Conservation (phyloP, 1,284 basidiomycete genomes). For the Leccinum pseudoinsigne region DNA sequence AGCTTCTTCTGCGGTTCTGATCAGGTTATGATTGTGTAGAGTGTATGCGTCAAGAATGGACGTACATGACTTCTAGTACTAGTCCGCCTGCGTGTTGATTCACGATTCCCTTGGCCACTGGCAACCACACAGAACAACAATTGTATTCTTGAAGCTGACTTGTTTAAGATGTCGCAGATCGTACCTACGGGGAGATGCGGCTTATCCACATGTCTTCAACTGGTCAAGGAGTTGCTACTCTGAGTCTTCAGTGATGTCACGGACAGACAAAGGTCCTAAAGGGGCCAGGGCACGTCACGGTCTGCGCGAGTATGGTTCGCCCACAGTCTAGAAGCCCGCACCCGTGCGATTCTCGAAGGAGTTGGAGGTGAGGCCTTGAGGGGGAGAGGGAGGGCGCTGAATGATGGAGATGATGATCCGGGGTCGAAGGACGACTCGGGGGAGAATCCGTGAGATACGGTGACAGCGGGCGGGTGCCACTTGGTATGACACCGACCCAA, state of each 20-base stretch:
- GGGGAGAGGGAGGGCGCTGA: too few species aligned
- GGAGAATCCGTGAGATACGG: too few species aligned
- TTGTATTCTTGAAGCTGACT: background rate
- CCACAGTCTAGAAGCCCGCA: background rate
- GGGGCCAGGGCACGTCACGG: background rate
- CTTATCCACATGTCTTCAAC: background rate
- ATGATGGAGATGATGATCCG: background rate
- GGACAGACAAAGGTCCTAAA: background rate
- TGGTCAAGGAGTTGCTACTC: background rate
- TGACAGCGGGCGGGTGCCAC: too few species aligned
- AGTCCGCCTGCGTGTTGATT: background rate
- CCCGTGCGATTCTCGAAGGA: background rate
- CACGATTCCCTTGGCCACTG: background rate
- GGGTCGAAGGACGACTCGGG: background rate
- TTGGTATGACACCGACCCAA: too few species aligned
- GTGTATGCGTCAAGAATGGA: background rate
- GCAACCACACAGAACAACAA: background rate
- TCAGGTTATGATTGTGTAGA: conserved; percentile 16
- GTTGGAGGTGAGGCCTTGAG: background rate
- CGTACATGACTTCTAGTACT: background rate
- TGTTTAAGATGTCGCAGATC: background rate
- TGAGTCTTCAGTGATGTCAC: background rate
- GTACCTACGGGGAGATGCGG: background rate
- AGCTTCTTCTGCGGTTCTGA: conserved; percentile 49
- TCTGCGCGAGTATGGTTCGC: background rate